A percentile compares a stretch with the other conserved stretches of the same genome.
These are phyloP conservation scores for Acrocalymma vagum DNA, from an alignment of 2,329 filamentous ascomycete genomes.

Conservation along the genomic window DNA sequence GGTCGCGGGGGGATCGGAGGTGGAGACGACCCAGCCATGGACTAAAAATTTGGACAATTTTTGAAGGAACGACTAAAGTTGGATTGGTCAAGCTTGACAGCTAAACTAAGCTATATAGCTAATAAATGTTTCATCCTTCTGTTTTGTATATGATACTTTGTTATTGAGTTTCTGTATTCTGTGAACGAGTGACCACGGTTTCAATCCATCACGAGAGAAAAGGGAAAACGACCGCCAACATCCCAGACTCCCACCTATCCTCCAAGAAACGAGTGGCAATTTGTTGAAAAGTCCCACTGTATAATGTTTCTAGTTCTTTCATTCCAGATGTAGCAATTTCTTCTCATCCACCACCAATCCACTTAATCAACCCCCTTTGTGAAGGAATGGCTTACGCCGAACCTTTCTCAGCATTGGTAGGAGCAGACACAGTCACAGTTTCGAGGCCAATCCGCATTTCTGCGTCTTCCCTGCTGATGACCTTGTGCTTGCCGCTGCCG, in stretches of 20 bases:
- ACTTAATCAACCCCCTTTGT: neutral
- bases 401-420: too few species aligned
- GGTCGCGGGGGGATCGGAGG: too few species aligned
- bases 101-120: too few species aligned
- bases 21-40: too few species aligned
- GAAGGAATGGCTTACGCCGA: conserved; percentile 19
- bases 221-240: conserved; percentile 1
- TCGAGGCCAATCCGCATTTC: conserved; percentile 41
- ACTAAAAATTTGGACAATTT: too few species aligned
- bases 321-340: too few species aligned
- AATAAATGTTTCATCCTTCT: too few species aligned
- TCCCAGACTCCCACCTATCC: too few species aligned
- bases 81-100: too few species aligned
- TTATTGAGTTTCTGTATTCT: neutral
- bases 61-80: too few species aligned
- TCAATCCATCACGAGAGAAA: conserved; percentile 17
- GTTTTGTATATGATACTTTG: too few species aligned
- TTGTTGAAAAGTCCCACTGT: neutral
- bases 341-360: conserved; percentile 3
- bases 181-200: conserved; percentile 16
- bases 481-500: conserved; percentile 40
- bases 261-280: neutral
- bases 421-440: conserved; percentile 6
- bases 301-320: neutral
- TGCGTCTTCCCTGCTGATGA: conserved; percentile 43